Evolutionary conservation across 176 grass and related monocot species (phyloP).

Genomic region (Oryza longistaminata): DNA sequence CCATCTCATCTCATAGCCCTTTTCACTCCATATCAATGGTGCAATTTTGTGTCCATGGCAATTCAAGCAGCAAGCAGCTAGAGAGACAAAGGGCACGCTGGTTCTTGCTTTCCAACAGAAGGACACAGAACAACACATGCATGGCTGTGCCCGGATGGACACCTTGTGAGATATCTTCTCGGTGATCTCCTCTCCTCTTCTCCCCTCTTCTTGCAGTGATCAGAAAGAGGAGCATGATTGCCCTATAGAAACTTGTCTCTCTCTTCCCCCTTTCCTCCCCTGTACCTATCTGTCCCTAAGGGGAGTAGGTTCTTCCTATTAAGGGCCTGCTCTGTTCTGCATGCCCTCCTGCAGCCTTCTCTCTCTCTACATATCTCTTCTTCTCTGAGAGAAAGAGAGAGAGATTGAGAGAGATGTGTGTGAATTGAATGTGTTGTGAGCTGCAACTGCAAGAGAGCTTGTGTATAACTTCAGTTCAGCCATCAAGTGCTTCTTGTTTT

Average conservation of each 20-base stretch:
- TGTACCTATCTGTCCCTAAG: conserved; percentile 28
- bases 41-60: conserved; percentile 16
- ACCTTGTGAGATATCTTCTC: conserved; percentile 47
- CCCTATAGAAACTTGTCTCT: conserved; percentile 33
- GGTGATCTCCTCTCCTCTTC: conserved; percentile 21
- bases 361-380: neutral
- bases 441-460: conserved; percentile 23
- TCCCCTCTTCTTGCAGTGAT: neutral
- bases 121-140: neutral
- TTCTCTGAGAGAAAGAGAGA: neutral
- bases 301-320: conserved; percentile 43
- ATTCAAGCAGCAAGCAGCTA: neutral
- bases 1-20: neutral
- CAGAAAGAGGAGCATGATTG: conserved; percentile 41
- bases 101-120: neutral
- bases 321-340: conserved; percentile 34
- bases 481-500: conserved; percentile 53
- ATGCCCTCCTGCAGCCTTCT: neutral
- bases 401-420: neutral
- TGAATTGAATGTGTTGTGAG: conserved; percentile 28
- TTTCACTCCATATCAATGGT: neutral
- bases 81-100: conserved; percentile 11
- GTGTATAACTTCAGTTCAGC: conserved; percentile 44
- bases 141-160: neutral
- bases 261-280: neutral